Percentiles rank a stretch among this genome's conserved stretches.
phyloP scores from a whole-genome alignment of 2,329 filamentous ascomycete species.

The Ascochyta viciae-villosae region DNA sequence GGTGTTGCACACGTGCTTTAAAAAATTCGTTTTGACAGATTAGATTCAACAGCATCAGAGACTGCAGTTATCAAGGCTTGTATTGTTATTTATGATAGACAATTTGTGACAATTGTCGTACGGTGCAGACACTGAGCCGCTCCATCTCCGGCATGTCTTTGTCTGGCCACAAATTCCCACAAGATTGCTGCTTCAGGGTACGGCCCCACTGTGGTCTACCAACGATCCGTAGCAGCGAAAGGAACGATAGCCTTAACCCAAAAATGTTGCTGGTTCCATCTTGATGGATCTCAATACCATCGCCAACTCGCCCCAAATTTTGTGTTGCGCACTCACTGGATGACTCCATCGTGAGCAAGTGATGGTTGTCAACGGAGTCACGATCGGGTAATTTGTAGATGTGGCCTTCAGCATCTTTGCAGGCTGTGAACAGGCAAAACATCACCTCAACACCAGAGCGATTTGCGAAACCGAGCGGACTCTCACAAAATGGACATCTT shows the following conservation, averaged over 20 bases:
- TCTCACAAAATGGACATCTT: not conserved
- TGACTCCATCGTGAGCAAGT: not conserved
- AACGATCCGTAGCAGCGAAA: not conserved
- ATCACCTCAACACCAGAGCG: not conserved
- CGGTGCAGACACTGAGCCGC: not conserved
- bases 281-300: not conserved
- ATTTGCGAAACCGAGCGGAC: not conserved
- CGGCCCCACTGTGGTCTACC: not conserved
- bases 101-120: not conserved
- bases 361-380: not conserved
- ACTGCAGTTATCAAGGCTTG: too few relatives aligned
- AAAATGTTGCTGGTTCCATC: not conserved
- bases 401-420: not conserved
- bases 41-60: too few relatives aligned
- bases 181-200: not conserved
- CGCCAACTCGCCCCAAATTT: not conserved
- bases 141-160: not conserved
- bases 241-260: not conserved
- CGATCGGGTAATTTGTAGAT: not conserved
- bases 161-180: not conserved
- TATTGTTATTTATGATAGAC: not conserved
- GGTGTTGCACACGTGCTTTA: too few relatives aligned
- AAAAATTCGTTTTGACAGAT: too few relatives aligned
- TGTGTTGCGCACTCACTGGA: too few relatives aligned
- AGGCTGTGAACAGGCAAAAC: not conserved